phyloP scores from a whole-genome alignment of 2,329 filamentous ascomycete genomes.

The Ceratocystiopsis sp. region DNA sequence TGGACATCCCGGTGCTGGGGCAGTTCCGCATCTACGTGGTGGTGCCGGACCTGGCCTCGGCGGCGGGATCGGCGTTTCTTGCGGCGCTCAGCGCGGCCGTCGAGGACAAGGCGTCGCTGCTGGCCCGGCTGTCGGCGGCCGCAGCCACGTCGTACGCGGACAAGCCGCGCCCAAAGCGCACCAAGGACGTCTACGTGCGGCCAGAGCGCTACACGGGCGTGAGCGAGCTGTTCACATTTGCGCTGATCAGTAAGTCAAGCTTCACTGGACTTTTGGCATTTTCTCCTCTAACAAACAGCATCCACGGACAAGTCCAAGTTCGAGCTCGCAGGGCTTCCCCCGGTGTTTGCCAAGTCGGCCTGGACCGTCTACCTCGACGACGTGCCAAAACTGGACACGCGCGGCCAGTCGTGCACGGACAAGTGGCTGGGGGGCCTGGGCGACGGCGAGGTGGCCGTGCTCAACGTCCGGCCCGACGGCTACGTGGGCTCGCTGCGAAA shows the following conservation, averaged over 20 bases:
- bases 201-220: slow-evolving; percentile 51
- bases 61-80: slow-evolving; percentile 36
- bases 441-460: slow-evolving; percentile 39
- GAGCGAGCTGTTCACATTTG: slow-evolving; percentile 53
- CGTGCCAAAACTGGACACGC: slow-evolving; percentile 34
- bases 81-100: slow-evolving; percentile 38
- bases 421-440: slow-evolving; percentile 50
- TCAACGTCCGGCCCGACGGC: slow-evolving; percentile 55
- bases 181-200: slow-evolving; percentile 48
- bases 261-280: slow-evolving; percentile 7
- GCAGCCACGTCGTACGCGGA: slow-evolving; percentile 43
- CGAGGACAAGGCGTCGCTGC: slow-evolving; percentile 29
- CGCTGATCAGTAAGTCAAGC: slow-evolving; percentile 40
- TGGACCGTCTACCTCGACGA: slow-evolving; percentile 62
- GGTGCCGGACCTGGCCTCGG: slow-evolving; percentile 37
- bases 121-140: slow-evolving; percentile 39
- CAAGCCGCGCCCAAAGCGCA: slow-evolving; percentile 36
- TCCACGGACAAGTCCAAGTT: slow-evolving; percentile 42
- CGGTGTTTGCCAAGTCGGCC: slow-evolving; percentile 40
- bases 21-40: slow-evolving; percentile 64
- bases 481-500: slow-evolving; percentile 47
- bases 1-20: slow-evolving; percentile 61
- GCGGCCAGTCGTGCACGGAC: slow-evolving; percentile 36
- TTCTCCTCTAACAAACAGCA: slow-evolving; percentile 21
- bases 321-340: slow-evolving; percentile 47